A percentile compares a stretch with the other conserved stretches of the same genome.
phyloP scores from a whole-genome alignment of 805 yeast genomes.

The Candida anglica region DNA sequence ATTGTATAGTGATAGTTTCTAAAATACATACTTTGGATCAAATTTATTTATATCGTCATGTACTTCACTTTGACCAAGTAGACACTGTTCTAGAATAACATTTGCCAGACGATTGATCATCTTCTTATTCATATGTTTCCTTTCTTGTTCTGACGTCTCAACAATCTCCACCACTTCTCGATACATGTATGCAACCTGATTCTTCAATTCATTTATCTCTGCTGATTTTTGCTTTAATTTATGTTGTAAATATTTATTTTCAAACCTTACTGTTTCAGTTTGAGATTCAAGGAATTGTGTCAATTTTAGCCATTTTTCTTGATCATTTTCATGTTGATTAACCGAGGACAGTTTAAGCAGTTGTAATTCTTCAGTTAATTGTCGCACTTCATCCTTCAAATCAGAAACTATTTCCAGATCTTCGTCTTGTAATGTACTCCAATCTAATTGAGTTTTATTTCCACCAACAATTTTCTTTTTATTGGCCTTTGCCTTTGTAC shows the following conservation, averaged over 20 bases:
- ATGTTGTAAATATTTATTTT: slow-evolving; percentile 27
- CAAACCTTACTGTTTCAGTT: slow-evolving; percentile 25
- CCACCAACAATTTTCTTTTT: slow-evolving; percentile 19
- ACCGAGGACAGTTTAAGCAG: slow-evolving; percentile 8
- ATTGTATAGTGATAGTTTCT: too few relatives aligned
- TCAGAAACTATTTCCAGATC: slow-evolving; percentile 22
- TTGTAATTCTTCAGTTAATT: slow-evolving; percentile 21
- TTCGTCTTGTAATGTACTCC: slow-evolving; percentile 21
- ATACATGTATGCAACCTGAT: slow-evolving; percentile 20
- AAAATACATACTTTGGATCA: slow-evolving; percentile 11
- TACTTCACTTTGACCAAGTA: slow-evolving; percentile 5
- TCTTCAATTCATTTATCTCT: slow-evolving; percentile 18
- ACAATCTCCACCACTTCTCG: slow-evolving; percentile 11
- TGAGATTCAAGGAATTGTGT: slow-evolving; percentile 30
- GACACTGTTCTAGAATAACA: slow-evolving; percentile 6
- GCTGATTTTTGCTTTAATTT: slow-evolving; percentile 13
- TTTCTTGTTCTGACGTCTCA: slow-evolving; percentile 4
- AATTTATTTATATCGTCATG: slow-evolving; percentile 11
- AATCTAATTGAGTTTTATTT: slow-evolving; percentile 21
- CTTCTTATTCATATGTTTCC: neutral
- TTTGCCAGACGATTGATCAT: slow-evolving; percentile 2
- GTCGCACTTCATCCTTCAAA: slow-evolving; percentile 28
- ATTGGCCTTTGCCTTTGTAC: slow-evolving; percentile 52
- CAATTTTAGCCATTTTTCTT: slow-evolving; percentile 19
- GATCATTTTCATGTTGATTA: slow-evolving; percentile 3